Evolutionary conservation across 768 basidiomycete species (phyloP), one percentile per base, ranked within the genome.

Genomic region (Jaapia argillacea): DNA sequence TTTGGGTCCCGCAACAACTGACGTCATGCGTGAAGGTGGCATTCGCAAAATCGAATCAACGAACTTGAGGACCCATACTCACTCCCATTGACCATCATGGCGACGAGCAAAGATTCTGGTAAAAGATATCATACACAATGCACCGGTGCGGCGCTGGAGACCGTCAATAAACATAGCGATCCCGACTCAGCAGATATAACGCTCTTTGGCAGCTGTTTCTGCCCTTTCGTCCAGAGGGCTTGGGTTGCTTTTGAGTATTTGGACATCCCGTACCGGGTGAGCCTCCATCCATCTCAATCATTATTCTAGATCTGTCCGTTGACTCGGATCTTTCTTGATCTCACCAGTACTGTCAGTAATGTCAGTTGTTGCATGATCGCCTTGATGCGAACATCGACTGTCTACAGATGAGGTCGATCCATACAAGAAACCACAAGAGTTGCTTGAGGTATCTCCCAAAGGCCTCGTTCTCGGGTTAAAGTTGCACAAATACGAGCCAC

Each of bases 371-470:
- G 24, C 5, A 23, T 24, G 25, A 25, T n/a, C 14, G n/a, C 18
- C 18, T 33, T 3, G 33, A 16, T 20, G 5, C 24, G 3, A 45
- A 50, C 21, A 43, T 10, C 20, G n/a, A n/a, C n/a, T n/a, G 20
- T 36, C 39, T 35, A 3, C 46, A 86, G 85, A 81, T 51, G 85
- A 87, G 60, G 81, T 86, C 23, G 81, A 87, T 59, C 83, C 85
- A 16, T 88, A 89, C 66, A 77, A 78, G 61, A 91, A 89, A 51
- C 84, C 87, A 0, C 59, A 75, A 40, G 85, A 85, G 24, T 72
- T 91, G 16, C 67, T 92, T n/a, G 76, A 84, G 27, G 67, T 87
- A 14, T 88, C 85, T 13, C 85, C 87, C 1, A 86, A 85, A 52
- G 86, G 88, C 0, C 70, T 91, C 3, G 85, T 92, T 1, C 86